Base-by-base conservation (phyloP, 2,329 filamentous ascomycete species). In the Ophiocordyceps polyrhachis-furcata region DNA sequence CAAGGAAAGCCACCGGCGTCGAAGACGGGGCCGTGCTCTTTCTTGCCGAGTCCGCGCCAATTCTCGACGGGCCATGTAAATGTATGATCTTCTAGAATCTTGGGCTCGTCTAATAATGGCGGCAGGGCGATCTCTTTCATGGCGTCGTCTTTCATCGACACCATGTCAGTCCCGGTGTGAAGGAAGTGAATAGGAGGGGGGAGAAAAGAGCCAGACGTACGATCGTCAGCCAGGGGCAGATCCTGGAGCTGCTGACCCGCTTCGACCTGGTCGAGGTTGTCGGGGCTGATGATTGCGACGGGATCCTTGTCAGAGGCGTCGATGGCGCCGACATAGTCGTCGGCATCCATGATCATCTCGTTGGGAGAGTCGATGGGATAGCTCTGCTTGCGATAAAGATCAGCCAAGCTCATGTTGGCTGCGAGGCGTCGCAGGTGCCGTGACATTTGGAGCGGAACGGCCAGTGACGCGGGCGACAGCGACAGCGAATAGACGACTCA, bases 1-100 rank as follows among this genome's bases (percentile, higher is more conserved):
- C 91, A 98, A 60, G 89, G 91, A 58, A 78, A 81, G 43, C 83
- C 88, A 43, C 80, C 88, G 50, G 85, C 89, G 48, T 91, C 62
- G 61, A 98, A 98, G 47, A 81, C 61, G 3, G 91, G 91, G 2
- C 91, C 86, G 66, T 93, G 87, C 56, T 91, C 81, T 58, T 83
- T 86, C 64, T 84, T 82, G 15, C 72, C 69, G 52, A 93, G 64
- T 35, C 66, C 71, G 51, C 82, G 74, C 88, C 89, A 98, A 49
- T 82, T 73, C 53, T 83, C 73, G 49, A 98, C 85, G 28, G 83
- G 77, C 91, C 91, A 98, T 55, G 86, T 94, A 62, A 83, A 62
- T 53, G 81, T 66, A 38, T 71, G 71, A 58, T 94, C 85, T 45
- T 80, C 80, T 50, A 89, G 72, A 31, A 81, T 80, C 56, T 86